Conservation (phyloP, 768 basidiomycete genomes). For the Phanerochaete carnosa region DNA sequence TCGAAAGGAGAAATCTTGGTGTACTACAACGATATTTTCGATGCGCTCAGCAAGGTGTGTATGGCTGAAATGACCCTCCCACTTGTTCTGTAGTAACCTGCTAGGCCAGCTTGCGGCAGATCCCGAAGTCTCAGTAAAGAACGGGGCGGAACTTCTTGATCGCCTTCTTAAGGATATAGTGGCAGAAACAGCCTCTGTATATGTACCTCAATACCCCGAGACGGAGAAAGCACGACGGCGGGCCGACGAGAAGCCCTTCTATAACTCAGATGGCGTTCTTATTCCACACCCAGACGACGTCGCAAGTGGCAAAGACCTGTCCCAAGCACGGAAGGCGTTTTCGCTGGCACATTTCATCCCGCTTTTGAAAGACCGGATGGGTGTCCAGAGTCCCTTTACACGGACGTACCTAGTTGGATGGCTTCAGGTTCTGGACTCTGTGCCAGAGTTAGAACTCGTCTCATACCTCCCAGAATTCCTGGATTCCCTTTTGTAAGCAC, state of each 20-base stretch:
- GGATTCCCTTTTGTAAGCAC: slow-evolving; percentile 82
- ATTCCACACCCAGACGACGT: slow-evolving; percentile 60
- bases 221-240: slow-evolving; percentile 57
- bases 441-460: slow-evolving; percentile 94
- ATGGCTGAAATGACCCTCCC: slow-evolving; percentile 4
- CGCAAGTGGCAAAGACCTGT: slow-evolving; percentile 33
- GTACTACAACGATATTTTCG: slow-evolving; percentile 98
- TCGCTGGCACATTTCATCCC: slow-evolving; percentile 95
- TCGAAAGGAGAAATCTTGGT: slow-evolving; percentile 96
- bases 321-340: slow-evolving; percentile 71
- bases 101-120: slow-evolving; percentile 83
- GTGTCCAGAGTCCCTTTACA: slow-evolving; percentile 94
- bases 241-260: slow-evolving; percentile 37
- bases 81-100: slow-evolving; percentile 1
- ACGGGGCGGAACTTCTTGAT: slow-evolving; percentile 95
- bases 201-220: slow-evolving; percentile 85
- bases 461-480: slow-evolving; percentile 93
- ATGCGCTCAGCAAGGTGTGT: slow-evolving; percentile 90
- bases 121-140: slow-evolving; percentile 94
- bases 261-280: slow-evolving; percentile 51
- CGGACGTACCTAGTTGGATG: slow-evolving; percentile 95
- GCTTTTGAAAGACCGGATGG: slow-evolving; percentile 86
- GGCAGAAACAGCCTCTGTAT: slow-evolving; percentile 92
- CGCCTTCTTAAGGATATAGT: slow-evolving; percentile 98
- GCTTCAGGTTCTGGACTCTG: slow-evolving; percentile 93